A percentile compares a stretch with the other conserved stretches of the same genome.
Conservation (phyloP, 257 asterid genomes). For the Solanum megistacrolobum region DNA sequence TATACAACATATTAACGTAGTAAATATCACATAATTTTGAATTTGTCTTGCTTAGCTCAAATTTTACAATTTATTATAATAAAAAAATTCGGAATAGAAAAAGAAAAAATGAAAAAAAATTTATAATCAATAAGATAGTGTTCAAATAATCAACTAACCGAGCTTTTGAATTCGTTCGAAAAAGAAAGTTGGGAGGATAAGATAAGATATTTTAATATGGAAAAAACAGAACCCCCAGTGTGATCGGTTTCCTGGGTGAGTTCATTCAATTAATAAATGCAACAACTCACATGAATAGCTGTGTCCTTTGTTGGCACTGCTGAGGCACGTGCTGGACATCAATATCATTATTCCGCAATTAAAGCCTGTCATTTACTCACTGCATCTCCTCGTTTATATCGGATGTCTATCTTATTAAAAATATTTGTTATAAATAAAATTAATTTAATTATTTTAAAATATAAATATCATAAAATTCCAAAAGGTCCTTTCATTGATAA, state of each 20-base stretch:
- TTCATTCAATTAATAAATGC: not conserved
- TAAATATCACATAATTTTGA: not conserved
- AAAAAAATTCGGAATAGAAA: not conserved
- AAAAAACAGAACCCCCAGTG: not conserved
- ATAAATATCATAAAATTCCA: no score
- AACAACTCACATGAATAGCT: constrained; percentile 1
- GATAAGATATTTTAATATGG: not conserved
- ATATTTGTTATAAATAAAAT: not conserved
- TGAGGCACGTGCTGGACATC: not conserved
- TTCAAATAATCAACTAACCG: not conserved
- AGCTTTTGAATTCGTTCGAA: not conserved
- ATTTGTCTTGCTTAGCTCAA: not conserved
- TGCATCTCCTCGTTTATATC: not conserved
- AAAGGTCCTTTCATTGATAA: rapidly evolving
- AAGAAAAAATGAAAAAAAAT: rapidly evolving
- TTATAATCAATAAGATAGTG: no score
- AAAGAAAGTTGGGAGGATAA: not conserved
- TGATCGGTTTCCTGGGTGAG: not conserved
- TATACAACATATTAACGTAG: not conserved
- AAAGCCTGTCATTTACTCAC: not conserved
- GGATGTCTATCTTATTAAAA: not conserved
- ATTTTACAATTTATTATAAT: not conserved
- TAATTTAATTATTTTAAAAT: no score
- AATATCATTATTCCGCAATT: not conserved
- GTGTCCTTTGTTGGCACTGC: not conserved